phyloP scores from a whole-genome alignment of 805 yeast species.

The Hermanozyma aechmeae region DNA sequence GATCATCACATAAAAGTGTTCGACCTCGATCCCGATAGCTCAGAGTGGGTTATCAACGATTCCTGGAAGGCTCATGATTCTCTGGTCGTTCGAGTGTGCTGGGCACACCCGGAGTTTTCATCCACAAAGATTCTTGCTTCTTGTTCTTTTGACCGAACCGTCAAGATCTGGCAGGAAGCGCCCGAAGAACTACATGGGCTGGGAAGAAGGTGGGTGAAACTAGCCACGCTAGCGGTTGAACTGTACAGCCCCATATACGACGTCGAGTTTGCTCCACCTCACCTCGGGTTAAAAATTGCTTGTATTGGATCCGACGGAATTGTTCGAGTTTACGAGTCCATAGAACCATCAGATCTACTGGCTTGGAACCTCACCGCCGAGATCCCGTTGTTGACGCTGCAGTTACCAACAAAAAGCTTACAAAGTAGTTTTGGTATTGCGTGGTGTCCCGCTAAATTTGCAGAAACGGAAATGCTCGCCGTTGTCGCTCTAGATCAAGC shows the following conservation, averaged over 20 bases:
- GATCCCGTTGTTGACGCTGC: conserved; percentile 52
- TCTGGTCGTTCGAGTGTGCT: conserved; percentile 67
- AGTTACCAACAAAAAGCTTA: conserved; percentile 64
- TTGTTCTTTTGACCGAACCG: conserved; percentile 83
- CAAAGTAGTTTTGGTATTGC: conserved; percentile 80
- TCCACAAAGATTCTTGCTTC: conserved; percentile 75
- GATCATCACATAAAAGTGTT: conserved; percentile 92
- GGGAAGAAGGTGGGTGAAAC: conserved; percentile 76
- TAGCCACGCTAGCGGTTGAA: conserved; percentile 69
- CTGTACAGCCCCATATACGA: conserved; percentile 84
- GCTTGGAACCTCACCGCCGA: conserved; percentile 77
- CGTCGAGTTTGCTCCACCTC: conserved; percentile 82
- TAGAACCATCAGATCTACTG: conserved; percentile 81
- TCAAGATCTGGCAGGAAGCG: conserved; percentile 86
- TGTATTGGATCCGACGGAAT: conserved; percentile 87
- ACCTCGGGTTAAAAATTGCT: conserved; percentile 72
- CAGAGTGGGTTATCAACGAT: conserved; percentile 78
- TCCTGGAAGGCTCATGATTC: conserved; percentile 96
- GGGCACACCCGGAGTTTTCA: conserved; percentile 89
- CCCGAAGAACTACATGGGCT: conserved; percentile 64
- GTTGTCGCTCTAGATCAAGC: conserved; percentile 87
- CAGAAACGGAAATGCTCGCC: conserved; percentile 63
- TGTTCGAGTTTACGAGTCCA: conserved; percentile 74
- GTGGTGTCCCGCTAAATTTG: conserved; percentile 86
- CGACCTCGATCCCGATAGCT: conserved; percentile 55